Percentiles rank a stretch among this genome's conserved stretches.
Conservation (phyloP, 1,139 yeast genomes). For the Insectozyma bohioensis region DNA sequence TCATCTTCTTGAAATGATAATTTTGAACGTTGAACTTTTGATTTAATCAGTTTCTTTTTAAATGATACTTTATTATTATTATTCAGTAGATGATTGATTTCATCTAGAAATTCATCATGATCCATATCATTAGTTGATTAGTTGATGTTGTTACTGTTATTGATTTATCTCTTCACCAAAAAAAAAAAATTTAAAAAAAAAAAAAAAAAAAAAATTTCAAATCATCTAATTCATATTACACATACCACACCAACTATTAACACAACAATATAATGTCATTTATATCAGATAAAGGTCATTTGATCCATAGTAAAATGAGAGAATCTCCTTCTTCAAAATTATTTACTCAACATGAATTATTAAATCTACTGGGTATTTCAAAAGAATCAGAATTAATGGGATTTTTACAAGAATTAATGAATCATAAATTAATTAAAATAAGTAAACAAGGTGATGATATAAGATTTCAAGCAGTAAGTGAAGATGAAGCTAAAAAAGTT, state of each 20-base stretch:
- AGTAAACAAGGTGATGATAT: constrained; percentile 63
- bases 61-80: constrained; percentile 4
- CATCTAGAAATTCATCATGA: constrained; percentile 9
- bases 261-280: constrained; percentile 16
- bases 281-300: constrained; percentile 50
- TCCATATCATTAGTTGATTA: constrained; percentile 1
- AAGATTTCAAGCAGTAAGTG: constrained; percentile 70
- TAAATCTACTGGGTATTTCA: constrained; percentile 33
- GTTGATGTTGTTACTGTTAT: not conserved
- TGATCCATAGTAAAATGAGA: constrained; percentile 61
- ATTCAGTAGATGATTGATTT: constrained; percentile 5
- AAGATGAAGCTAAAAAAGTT: constrained; percentile 67
- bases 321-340: constrained; percentile 43
- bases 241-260: constrained; percentile 2
- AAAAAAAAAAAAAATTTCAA: constrained; percentile 7
- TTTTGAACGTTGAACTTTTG: constrained; percentile 8
- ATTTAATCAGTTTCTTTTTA: constrained; percentile 6
- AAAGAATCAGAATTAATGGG: constrained; percentile 51
- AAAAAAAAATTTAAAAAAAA: constrained; percentile 4
- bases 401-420: constrained; percentile 64
- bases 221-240: constrained; percentile 6
- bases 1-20: constrained; percentile 8
- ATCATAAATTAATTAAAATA: constrained; percentile 65
- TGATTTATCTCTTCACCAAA: constrained; percentile 1
- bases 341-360: constrained; percentile 62